Evolutionary conservation across 371 early-diverging fungal genomes (phyloP), one percentile per base, ranked within the genome.

Genomic region (Nematocida major): DNA sequence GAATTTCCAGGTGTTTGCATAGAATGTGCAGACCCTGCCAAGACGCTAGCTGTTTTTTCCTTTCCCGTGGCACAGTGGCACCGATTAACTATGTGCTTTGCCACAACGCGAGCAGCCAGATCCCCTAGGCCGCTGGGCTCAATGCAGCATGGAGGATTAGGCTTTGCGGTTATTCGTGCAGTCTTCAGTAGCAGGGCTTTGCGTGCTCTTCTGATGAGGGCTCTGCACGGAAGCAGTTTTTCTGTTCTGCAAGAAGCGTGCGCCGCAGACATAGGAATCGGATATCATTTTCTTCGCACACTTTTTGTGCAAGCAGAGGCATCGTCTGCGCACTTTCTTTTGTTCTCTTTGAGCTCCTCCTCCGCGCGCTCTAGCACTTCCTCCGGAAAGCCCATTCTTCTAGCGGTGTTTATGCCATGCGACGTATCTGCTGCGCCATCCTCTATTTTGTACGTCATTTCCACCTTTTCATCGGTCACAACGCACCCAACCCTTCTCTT

Each of bases 381-480:
- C 11, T 81, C 83, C 0, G 99, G 97, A 80, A 97, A 97, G 50
- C 90, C 88, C 3, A 94, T 95, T 69, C 92, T 79, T 83, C 93
- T 90, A 1, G 97, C 97, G 3, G 96, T 96, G 77, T 95, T 94
- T 68, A 97, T 93, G 59, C 97, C 99, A 87, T 94, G 96, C 79
- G 94, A 93, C 79, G 91, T 90, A 84, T 95, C 93, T 79, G 95
- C 92, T 0, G 90, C 87, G 18, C 94, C 93, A 81, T 79, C 76
- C 50, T 53, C 80, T 47, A 85, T 59, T 57, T 80, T 81, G 65
- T 85, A 86, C 45, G 73, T 79, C 48, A 85, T 50, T 28, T 79
- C 48, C 24, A 78, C 51, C 7, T 54, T 49, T 13, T 59, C 53
- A 45, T 65, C 66, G 7, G 32, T 53, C 22, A 51, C 48, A 36